Conservation (phyloP, 805 yeast species). For the Ogataea ganodermae region DNA sequence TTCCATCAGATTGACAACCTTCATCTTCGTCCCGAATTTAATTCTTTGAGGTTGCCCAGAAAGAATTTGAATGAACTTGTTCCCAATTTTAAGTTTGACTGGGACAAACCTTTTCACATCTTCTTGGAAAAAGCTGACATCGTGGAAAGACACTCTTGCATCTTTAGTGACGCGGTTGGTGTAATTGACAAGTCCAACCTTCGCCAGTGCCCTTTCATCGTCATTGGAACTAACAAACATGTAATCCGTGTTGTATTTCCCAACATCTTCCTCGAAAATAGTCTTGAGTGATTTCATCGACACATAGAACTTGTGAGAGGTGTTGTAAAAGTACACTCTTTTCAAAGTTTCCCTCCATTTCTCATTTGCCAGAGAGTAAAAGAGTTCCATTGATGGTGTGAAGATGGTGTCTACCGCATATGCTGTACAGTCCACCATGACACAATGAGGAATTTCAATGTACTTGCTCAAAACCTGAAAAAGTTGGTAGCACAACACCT, state of each 20-base stretch:
- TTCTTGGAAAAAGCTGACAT: slow-evolving; percentile 53
- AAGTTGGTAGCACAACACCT: slow-evolving; percentile 57
- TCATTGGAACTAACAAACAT: slow-evolving; percentile 49
- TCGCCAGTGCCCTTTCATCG: slow-evolving; percentile 44
- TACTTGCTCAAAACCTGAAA: slow-evolving; percentile 68
- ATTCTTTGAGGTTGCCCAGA: slow-evolving; percentile 45
- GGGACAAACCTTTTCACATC: slow-evolving; percentile 54
- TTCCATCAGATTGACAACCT: slow-evolving; percentile 43
- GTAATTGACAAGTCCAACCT: slow-evolving; percentile 45
- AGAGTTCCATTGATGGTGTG: slow-evolving; percentile 13
- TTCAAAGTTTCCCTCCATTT: slow-evolving; percentile 53
- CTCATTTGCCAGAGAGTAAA: slow-evolving; percentile 46
- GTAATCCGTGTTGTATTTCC: slow-evolving; percentile 18
- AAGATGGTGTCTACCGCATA: slow-evolving; percentile 32
- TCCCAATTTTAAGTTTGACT: slow-evolving; percentile 67
- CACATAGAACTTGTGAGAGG: slow-evolving; percentile 38
- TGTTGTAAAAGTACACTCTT: slow-evolving; percentile 52
- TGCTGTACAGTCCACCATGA: slow-evolving; percentile 71
- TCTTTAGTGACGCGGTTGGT: slow-evolving; percentile 47
- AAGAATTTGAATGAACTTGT: slow-evolving; percentile 61
- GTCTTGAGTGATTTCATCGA: slow-evolving; percentile 12
- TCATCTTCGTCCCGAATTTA: slow-evolving; percentile 39
- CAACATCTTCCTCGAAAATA: slow-evolving; percentile 10
- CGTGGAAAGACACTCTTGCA: slow-evolving; percentile 52
- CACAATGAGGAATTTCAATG: slow-evolving; percentile 66